Base-by-base conservation (phyloP, 257 asterid species). In the Fraxinus pennsylvanica region DNA sequence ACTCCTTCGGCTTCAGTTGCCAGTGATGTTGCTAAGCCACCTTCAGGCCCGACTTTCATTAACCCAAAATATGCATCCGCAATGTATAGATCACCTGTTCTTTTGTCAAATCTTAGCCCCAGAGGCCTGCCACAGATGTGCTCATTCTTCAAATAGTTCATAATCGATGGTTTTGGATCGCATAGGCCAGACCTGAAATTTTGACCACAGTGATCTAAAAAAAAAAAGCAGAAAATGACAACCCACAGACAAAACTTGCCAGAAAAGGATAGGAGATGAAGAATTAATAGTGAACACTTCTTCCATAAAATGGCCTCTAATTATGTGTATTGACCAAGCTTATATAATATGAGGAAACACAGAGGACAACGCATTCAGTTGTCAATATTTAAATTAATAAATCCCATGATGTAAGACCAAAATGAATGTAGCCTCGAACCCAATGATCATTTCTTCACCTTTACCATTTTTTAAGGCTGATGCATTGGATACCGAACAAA, bases 51-150 rank as follows among this genome's bases (percentile, higher is more conserved):
- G 47, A 95, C 99, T 83, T 91, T 95, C 99, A 95, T 87, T 80
- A 95, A 74, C 79, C 99, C 99, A 59, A 93, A 88, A 85, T 95
- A 95, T 27, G 99, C 97, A 88, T 95, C 99, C 1, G 97, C 99
- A 41, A 95, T 91, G 86, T 93, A 95, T 76, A 95, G 81, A 81
- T 93, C 97, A 47, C 99, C 99, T 6, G 81, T 91, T 79, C 70
- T 90, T 81, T 86, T 89, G 86, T 91, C 91, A 72, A 95, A 95
- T 73, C 99, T 87, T 73, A 95, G 84, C 39, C 99, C 97, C 90
- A 95, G 81, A 45, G 99, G 99, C 86, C 98, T 87, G 54, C 99
- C 99, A 84, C 99, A 95, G 38, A 93, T 91, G 89, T 95, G 98
- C 84, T 95, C 99, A 35, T 90, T 85, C 86, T 87, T 90, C 88